phyloP scores from a whole-genome alignment of 2,329 filamentous ascomycete genomes.

The Didymella segeticola region DNA sequence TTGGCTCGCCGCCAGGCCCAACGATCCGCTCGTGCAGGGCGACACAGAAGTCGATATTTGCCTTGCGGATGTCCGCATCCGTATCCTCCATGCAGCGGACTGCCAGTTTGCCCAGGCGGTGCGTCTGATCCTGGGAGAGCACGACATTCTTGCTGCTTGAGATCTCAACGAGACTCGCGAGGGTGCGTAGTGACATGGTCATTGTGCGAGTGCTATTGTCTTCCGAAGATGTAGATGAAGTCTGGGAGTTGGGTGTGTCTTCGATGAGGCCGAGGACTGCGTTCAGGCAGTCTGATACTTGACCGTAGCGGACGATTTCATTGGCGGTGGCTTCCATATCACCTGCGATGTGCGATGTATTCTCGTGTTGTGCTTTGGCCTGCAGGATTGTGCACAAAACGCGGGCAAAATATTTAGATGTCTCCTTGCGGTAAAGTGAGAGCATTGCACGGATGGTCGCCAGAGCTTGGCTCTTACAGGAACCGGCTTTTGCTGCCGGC shows the following conservation, averaged over 20 bases:
- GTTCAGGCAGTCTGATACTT: slow-evolving; percentile 61
- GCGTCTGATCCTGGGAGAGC: slow-evolving; percentile 44
- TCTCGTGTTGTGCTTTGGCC: slow-evolving; percentile 71
- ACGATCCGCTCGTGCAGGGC: slow-evolving; percentile 64
- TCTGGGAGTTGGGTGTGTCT: slow-evolving; percentile 27
- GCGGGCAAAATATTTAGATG: slow-evolving; percentile 70
- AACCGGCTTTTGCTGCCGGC: slow-evolving; percentile 69
- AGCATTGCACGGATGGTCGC: slow-evolving; percentile 77
- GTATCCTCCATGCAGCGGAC: slow-evolving; percentile 48
- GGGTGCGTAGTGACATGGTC: slow-evolving; percentile 50
- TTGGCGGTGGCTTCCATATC: slow-evolving; percentile 77
- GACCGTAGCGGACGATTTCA: slow-evolving; percentile 71
- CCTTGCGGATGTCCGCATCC: slow-evolving; percentile 62
- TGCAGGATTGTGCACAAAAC: slow-evolving; percentile 72
- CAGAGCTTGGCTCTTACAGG: slow-evolving; percentile 76
- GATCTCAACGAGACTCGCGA: slow-evolving; percentile 47
- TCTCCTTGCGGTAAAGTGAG: slow-evolving; percentile 69
- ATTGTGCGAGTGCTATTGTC: slow-evolving; percentile 40
- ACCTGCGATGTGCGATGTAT: slow-evolving; percentile 73
- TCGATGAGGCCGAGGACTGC: slow-evolving; percentile 49
- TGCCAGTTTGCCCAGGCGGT: slow-evolving; percentile 49
- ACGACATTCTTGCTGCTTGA: slow-evolving; percentile 40
- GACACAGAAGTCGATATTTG: slow-evolving; percentile 80
- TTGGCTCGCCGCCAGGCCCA: slow-evolving; percentile 43
- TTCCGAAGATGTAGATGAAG: slow-evolving; percentile 20